Base-by-base conservation (phyloP, 768 basidiomycete species). In the Amylocystis lapponica region DNA sequence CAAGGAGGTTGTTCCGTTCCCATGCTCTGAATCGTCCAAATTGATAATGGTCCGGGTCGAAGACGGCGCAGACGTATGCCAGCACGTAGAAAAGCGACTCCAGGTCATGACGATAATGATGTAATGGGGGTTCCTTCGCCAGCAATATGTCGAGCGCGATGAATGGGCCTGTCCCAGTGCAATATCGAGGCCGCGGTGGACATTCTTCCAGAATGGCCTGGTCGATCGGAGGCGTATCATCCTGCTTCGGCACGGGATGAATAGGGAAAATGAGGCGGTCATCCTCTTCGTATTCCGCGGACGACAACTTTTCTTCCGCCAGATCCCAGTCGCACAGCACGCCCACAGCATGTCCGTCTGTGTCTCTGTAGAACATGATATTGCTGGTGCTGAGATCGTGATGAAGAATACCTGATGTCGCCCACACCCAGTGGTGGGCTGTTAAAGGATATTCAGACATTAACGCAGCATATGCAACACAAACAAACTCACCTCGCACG, bases 401-500 rank as follows among this genome's bases (percentile, higher is more conserved):
- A 25, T 54, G 52, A 5, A 54, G 40, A 23, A 54, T 40, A 5
- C 26, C 23, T 9, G 49, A 35, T n/a, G 40, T 41, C 26, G 40
- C 30, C 38, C 36, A 46, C 13, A 41, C 49, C 35, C 41, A 42
- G 27, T 36, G 26, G 41, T 54, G 52, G 9, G 41, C 52, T 54
- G 36, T 21, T 25, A 8, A n/a, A 38, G 23, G 6, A 29, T 27
- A n/a, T 5, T 9, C 11, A 19, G 11, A 9, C 21, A n/a, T 30
- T n/a, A 30, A 30, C 10, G 10, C n/a, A 30, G 29, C 11, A 35
- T 35, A 9, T 35, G 19, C 11, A 35, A 9, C 12, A 17, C 11
- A 11, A 16, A 16, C 23, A 3, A 7, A 53, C 63, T 34, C 33
- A 65, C 64, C 63, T 56, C 61, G 52, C 2, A 67, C 47, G 31